phyloP scores from a whole-genome alignment of 345 rosid genomes.

The Dimocarpus longan region DNA sequence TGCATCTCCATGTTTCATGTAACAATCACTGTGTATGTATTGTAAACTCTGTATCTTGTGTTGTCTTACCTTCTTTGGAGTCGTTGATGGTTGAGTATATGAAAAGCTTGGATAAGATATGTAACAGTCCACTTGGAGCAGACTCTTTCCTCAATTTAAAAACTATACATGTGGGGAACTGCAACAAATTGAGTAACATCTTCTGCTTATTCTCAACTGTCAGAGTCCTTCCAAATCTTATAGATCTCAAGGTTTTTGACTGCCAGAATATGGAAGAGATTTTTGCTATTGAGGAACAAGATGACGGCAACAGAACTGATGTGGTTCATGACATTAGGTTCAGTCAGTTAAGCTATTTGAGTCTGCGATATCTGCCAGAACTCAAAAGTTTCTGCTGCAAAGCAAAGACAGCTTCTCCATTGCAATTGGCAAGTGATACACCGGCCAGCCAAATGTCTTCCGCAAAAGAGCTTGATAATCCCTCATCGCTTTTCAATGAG shows the following conservation, averaged over 20 bases:
- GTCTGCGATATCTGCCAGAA: neutral
- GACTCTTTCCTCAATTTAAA: neutral
- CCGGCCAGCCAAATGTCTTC: too few species aligned
- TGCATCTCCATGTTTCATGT: neutral
- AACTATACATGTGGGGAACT: neutral
- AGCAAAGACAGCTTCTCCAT: neutral
- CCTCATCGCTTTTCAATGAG: neutral
- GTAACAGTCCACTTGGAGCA: neutral
- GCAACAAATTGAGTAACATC: neutral
- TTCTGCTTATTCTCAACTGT: neutral
- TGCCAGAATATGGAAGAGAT: slow-evolving; percentile 25
- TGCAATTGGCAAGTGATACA: too few species aligned
- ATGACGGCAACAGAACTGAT: neutral
- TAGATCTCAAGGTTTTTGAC: neutral
- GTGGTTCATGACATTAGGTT: neutral
- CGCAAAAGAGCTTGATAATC: too few species aligned
- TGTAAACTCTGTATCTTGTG: neutral
- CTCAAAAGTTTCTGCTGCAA: neutral
- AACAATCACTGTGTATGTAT: neutral
- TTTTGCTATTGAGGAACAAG: neutral
- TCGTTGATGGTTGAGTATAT: neutral
- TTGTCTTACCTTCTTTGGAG: slow-evolving; percentile 14
- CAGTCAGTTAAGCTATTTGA: neutral
- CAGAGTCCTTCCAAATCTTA: neutral
- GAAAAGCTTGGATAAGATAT: slow-evolving; percentile 8